These are phyloP conservation scores for Fusarium fujikuroi DNA, from an alignment of 2,329 filamentous ascomycete genomes.

Conservation along the genomic window DNA sequence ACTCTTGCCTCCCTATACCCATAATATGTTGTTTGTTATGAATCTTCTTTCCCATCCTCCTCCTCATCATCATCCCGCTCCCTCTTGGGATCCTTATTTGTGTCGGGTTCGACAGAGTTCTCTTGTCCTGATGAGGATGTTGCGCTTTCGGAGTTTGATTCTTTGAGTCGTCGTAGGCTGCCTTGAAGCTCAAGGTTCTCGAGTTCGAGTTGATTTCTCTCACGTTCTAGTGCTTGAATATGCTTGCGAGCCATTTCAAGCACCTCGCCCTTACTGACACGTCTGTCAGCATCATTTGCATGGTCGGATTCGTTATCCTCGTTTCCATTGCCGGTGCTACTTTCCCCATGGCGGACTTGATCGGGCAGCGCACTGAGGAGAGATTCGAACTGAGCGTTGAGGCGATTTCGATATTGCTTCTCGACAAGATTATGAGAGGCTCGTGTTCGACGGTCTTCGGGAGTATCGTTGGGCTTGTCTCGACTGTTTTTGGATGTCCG, in stretches of 20 bases:
- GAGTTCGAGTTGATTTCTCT: constrained; percentile 37
- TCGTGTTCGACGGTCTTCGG: constrained; percentile 44
- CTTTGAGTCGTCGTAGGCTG: constrained; percentile 37
- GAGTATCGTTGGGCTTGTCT: constrained; percentile 42
- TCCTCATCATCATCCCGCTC: constrained; percentile 1
- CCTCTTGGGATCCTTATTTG: constrained; percentile 22
- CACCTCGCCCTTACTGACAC: constrained; percentile 45
- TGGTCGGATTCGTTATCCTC: constrained; percentile 39
- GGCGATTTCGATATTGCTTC: constrained; percentile 45
- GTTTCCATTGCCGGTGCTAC: constrained; percentile 11
- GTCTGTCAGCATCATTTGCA: constrained; percentile 37
- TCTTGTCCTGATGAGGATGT: constrained; percentile 18
- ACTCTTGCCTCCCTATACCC: not conserved
- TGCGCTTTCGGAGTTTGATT: constrained; percentile 15
- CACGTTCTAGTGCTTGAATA: constrained; percentile 40
- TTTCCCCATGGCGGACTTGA: constrained; percentile 28
- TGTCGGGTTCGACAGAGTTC: constrained; percentile 26
- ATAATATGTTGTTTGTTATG: not conserved
- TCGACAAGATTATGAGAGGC: constrained; percentile 45
- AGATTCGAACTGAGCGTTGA: constrained; percentile 44
- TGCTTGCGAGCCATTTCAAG: constrained; percentile 45
- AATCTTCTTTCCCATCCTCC: not conserved
- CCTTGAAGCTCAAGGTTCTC: constrained; percentile 43
- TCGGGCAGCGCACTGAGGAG: constrained; percentile 40
- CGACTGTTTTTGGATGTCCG: constrained; percentile 44